Evolutionary conservation across 768 basidiomycete genomes (phyloP).

Genomic region (Phanerochaete sordida): DNA sequence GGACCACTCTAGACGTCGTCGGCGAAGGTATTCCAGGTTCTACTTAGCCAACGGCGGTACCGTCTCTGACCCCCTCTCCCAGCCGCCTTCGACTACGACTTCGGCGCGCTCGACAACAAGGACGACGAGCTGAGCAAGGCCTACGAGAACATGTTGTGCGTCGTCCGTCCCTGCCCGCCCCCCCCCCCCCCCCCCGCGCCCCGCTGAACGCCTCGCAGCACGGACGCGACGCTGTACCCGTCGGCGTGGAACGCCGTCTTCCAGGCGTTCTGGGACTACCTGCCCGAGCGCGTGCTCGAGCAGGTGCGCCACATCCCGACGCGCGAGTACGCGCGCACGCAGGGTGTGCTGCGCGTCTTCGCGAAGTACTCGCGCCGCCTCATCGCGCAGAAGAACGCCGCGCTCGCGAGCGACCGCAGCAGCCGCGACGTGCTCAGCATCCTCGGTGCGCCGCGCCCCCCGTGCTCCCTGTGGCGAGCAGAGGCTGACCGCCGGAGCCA

Average conservation of each 20-base stretch:
- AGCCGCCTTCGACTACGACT: conserved; percentile 27
- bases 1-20: conserved; percentile 36
- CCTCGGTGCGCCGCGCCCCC: conserved; percentile 37
- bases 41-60: neutral
- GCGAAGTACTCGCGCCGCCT: conserved; percentile 42
- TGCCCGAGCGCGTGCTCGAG: conserved; percentile 24
- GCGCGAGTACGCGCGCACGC: conserved; percentile 26
- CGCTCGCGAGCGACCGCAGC: conserved; percentile 41
- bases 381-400: conserved; percentile 43
- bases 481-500: conserved; percentile 18
- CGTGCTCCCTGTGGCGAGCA: neutral
- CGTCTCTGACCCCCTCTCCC: neutral
- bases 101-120: conserved; percentile 24
- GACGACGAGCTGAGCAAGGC: neutral
- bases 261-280: conserved; percentile 24
- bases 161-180: too few species aligned
- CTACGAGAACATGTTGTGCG: conserved; percentile 16
- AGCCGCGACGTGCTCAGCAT: conserved; percentile 54
- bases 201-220: too few species aligned
- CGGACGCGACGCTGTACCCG: conserved; percentile 26
- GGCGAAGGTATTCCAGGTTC: conserved; percentile 28
- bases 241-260: conserved; percentile 21
- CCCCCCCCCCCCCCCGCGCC: too few species aligned
- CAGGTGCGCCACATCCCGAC: conserved; percentile 27
- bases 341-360: conserved; percentile 22